A percentile compares a stretch with the other conserved stretches of the same genome.
phyloP scores from a whole-genome alignment of 345 rosid genomes.

The Syzygium jambos region DNA sequence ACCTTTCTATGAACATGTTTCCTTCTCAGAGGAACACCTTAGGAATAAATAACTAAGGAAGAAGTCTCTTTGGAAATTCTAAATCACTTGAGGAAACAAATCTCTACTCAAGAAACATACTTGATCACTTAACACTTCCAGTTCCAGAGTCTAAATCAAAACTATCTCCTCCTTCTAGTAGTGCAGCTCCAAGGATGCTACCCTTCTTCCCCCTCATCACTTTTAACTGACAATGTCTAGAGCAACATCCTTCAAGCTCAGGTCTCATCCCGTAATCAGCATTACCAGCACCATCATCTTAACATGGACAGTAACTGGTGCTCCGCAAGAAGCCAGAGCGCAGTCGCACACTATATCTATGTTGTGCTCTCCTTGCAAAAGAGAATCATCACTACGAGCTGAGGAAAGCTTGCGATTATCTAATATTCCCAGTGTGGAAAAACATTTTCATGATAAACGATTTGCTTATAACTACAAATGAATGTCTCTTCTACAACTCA shows the following conservation, averaged over 20 bases:
- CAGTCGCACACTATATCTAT: background rate
- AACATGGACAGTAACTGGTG: background rate
- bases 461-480: background rate
- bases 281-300: background rate
- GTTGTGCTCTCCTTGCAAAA: background rate
- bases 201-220: background rate
- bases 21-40: background rate
- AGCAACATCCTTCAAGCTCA: background rate
- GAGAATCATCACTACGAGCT: background rate
- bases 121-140: background rate
- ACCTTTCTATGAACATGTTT: background rate
- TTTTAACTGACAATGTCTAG: background rate
- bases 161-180: background rate
- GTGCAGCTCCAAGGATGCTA: background rate
- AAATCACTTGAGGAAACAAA: background rate
- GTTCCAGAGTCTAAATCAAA: background rate
- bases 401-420: background rate
- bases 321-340: background rate
- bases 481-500: background rate
- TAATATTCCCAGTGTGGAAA: background rate
- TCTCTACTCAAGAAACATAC: background rate
- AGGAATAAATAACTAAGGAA: background rate
- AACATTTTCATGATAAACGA: background rate
- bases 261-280: background rate
- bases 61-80: background rate